Percentiles rank a stretch among this genome's conserved stretches.
Conservation (phyloP, 805 yeast genomes). For the Yarrowia deformans region DNA sequence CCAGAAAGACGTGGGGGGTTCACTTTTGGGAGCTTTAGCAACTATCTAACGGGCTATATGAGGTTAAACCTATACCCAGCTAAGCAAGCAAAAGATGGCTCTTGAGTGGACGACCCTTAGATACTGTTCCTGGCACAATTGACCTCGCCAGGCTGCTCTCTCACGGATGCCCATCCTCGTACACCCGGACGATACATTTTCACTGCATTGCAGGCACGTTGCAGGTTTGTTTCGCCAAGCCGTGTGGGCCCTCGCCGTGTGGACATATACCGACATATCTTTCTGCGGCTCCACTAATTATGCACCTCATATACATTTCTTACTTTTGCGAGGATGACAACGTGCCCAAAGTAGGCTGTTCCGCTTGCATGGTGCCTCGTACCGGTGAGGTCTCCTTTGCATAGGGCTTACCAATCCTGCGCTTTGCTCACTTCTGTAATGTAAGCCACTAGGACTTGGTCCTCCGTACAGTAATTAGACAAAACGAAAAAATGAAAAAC, state of each 20-base stretch:
- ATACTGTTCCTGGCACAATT: not conserved
- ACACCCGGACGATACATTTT: not conserved
- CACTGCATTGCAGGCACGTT: slow-evolving; percentile 11
- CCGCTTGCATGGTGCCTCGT: slow-evolving; percentile 16
- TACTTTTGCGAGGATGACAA: not conserved
- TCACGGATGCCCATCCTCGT: not conserved
- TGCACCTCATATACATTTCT: slow-evolving; percentile 5
- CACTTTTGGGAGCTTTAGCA: slow-evolving; percentile 9
- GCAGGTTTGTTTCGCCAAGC: slow-evolving; percentile 3
- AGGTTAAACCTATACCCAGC: slow-evolving; percentile 5
- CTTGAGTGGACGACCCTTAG: not conserved
- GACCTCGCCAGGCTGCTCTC: not conserved
- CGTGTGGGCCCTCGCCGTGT: not conserved
- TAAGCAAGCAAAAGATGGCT: slow-evolving; percentile 3
- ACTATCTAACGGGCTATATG: not conserved
- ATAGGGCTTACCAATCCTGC: slow-evolving; percentile 17
- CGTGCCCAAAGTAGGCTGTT: slow-evolving; percentile 12
- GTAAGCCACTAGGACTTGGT: not conserved
- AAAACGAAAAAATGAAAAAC: not conserved
- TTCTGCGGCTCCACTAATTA: not conserved
- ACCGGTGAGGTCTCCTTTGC: not conserved
- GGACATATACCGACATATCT: slow-evolving; percentile 10
- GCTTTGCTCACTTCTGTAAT: slow-evolving; percentile 8
- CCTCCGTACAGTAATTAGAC: too few species aligned
- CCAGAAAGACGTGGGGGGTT: slow-evolving; percentile 6